phyloP scores from a whole-genome alignment of 352 stramenopile species.

The Globisporangium alternatum region DNA sequence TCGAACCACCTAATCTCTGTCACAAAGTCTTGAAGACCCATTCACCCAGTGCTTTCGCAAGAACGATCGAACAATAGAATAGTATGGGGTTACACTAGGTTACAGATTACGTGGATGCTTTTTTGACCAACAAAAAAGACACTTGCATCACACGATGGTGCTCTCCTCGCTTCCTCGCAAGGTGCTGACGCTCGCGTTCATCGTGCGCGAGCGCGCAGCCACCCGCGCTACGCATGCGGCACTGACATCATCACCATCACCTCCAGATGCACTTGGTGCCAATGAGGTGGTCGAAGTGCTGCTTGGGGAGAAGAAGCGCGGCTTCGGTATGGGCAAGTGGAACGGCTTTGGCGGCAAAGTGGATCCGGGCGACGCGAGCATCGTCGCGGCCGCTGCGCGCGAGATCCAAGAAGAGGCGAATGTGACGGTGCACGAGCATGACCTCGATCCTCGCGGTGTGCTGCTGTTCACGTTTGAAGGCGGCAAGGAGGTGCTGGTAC shows the following conservation, averaged over 20 bases:
- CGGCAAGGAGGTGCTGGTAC: slow-evolving; percentile 54
- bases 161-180: slow-evolving; percentile 38
- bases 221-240: no score
- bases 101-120: no score
- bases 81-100: no score
- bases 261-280: neutral
- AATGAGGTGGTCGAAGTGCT: slow-evolving; percentile 38
- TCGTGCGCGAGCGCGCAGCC: slow-evolving; percentile 31
- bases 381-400: slow-evolving; percentile 50
- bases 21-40: no score
- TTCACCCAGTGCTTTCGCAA: no score
- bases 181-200: slow-evolving; percentile 49
- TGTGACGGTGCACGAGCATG: slow-evolving; percentile 33
- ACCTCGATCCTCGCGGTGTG: slow-evolving; percentile 32
- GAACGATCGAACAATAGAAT: no score
- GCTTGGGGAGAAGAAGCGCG: slow-evolving; percentile 88
- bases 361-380: slow-evolving; percentile 58
- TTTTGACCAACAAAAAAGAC: no score
- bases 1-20: no score
- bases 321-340: slow-evolving; percentile 88
- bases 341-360: slow-evolving; percentile 92
- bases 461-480: slow-evolving; percentile 67
- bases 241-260: neutral
- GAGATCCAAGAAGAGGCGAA: slow-evolving; percentile 75
- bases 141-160: no score